Percentiles rank a stretch among this genome's conserved stretches.
Evolutionary conservation across 2,329 filamentous ascomycete species (phyloP).

Genomic region (Venturia carpophila): DNA sequence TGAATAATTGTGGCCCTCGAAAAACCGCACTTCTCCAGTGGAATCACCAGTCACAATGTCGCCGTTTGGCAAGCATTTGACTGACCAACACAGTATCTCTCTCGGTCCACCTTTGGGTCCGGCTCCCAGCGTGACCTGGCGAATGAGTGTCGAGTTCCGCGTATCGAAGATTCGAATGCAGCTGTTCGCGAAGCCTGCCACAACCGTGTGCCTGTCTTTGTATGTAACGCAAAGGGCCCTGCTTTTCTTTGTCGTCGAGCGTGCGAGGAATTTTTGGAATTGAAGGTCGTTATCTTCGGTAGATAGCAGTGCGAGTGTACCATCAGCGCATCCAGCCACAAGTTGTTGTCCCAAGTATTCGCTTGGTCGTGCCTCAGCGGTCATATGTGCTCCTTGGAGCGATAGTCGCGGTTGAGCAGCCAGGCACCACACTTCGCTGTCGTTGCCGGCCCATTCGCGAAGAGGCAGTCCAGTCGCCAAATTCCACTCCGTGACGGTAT

Average conservation of each 20-base stretch:
- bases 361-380: constrained; percentile 20
- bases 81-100: constrained; percentile 85
- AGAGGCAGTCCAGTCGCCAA: constrained; percentile 68
- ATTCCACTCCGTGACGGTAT: constrained; percentile 92
- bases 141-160: constrained; percentile 63
- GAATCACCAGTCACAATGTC: constrained; percentile 94
- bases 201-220: constrained; percentile 71
- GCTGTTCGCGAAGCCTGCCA: constrained; percentile 93
- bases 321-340: constrained; percentile 84
- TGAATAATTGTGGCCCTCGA: constrained; percentile 88
- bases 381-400: constrained; percentile 22
- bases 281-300: constrained; percentile 76
- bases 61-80: constrained; percentile 78
- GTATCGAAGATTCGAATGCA: constrained; percentile 89
- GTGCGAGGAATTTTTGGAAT: constrained; percentile 67
- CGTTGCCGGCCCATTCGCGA: constrained; percentile 80
- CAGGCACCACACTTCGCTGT: constrained; percentile 95
- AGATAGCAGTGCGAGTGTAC: constrained; percentile 77
- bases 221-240: constrained; percentile 88
- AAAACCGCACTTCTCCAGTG: constrained; percentile 85
- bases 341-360: constrained; percentile 48
- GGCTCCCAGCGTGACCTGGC: constrained; percentile 78
- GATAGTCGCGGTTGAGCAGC: constrained; percentile 67
- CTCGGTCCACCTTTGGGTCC: constrained; percentile 69
- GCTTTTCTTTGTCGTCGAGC: constrained; percentile 73